Conservation (phyloP, 345 rosid species). For the Euphorbia peplus region DNA sequence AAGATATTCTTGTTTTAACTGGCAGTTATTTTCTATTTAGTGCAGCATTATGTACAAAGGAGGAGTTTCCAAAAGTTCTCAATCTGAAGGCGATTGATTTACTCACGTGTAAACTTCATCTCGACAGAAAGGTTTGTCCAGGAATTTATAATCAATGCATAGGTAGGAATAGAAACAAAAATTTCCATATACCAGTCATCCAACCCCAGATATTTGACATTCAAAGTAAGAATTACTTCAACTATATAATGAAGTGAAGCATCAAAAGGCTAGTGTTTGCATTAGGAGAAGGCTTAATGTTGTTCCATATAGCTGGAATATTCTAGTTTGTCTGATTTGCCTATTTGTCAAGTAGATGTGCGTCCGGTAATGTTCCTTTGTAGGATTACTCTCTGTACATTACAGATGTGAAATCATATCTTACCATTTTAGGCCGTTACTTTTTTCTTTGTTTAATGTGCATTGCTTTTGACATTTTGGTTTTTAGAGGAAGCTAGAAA, state of each 20-base stretch:
- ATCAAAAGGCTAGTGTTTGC: neutral
- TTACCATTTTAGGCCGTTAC: neutral
- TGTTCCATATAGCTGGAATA: neutral
- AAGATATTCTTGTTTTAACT: slow-evolving; percentile 21
- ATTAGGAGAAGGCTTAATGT: neutral
- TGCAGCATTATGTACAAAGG: slow-evolving; percentile 46
- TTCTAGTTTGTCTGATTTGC: too few species aligned
- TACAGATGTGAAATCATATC: too few species aligned
- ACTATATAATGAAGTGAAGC: neutral
- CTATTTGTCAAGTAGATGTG: too few species aligned
- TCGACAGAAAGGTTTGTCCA: slow-evolving; percentile 48
- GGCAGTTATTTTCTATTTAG: slow-evolving; percentile 38
- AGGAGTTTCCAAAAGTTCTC: slow-evolving; percentile 58
- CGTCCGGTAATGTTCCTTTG: too few species aligned
- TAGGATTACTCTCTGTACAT: too few species aligned
- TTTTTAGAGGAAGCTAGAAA: neutral
- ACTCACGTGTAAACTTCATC: slow-evolving; percentile 38
- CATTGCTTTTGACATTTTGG: neutral
- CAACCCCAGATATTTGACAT: neutral
- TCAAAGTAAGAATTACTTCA: neutral
- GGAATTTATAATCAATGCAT: neutral
- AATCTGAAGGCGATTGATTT: slow-evolving; percentile 47
- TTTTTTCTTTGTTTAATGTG: neutral
- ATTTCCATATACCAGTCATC: neutral
- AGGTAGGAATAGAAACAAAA: neutral